Conservation (phyloP, 495 filamentous ascomycete species). For the Friedmanniomyces simplex region DNA sequence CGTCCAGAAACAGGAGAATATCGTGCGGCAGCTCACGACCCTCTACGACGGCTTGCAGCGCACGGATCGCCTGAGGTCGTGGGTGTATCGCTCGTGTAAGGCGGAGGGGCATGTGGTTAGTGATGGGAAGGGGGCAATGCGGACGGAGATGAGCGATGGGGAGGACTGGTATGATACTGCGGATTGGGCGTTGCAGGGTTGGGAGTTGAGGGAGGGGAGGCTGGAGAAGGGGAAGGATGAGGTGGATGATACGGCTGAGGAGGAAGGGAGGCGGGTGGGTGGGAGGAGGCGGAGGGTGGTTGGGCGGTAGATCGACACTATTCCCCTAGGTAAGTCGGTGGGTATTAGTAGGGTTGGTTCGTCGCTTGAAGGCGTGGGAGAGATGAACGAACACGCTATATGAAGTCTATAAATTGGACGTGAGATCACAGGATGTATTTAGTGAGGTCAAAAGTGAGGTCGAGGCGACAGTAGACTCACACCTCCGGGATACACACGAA, state of each 20-base stretch:
- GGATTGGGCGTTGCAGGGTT: constrained; percentile 16
- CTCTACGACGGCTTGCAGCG: constrained; percentile 66
- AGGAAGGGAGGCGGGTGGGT: constrained; percentile 12
- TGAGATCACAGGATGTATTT: too few relatives aligned
- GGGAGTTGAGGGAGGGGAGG: constrained; percentile 7
- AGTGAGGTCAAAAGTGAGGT: too few relatives aligned
- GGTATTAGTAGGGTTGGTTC: background rate
- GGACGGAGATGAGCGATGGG: constrained; percentile 26
- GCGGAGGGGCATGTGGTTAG: constrained; percentile 70
- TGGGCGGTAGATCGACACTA: too few relatives aligned
- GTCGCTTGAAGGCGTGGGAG: background rate
- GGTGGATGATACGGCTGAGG: constrained; percentile 18
- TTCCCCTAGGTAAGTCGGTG: background rate
- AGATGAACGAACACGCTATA: too few relatives aligned
- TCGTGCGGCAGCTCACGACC: constrained; percentile 66
- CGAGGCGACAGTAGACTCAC: too few relatives aligned
- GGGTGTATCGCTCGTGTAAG: constrained; percentile 76
- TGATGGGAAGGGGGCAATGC: constrained; percentile 8
- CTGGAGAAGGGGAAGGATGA: constrained; percentile 26
- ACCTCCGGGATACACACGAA: too few relatives aligned
- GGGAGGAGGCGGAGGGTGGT: constrained; percentile 11
- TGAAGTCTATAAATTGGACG: too few relatives aligned
- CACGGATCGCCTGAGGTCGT: constrained; percentile 66
- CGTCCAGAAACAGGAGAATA: constrained; percentile 92
- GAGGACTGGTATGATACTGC: constrained; percentile 25